phyloP scores from a whole-genome alignment of 805 yeast genomes.

The Candida sakaeoensis region DNA sequence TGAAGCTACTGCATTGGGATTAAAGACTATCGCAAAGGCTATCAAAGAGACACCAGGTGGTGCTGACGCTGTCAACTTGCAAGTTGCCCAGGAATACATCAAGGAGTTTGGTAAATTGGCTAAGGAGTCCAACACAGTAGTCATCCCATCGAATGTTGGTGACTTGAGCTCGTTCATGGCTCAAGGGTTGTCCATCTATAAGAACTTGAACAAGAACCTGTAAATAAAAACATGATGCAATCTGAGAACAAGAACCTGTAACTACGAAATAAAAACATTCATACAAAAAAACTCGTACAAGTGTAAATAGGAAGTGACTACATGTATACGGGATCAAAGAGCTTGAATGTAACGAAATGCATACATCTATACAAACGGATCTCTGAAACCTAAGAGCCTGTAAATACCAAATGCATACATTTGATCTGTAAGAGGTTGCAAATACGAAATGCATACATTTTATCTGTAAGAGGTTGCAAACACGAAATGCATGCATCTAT shows the following conservation, averaged over 20 bases:
- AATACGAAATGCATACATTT: no score
- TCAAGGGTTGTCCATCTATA: conserved; percentile 69
- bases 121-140: conserved; percentile 73
- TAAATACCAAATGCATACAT: no score
- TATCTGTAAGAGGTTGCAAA: no score
- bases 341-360: no score
- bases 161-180: conserved; percentile 74
- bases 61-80: conserved; percentile 69
- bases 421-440: no score
- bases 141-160: conserved; percentile 72
- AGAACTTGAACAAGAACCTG: conserved; percentile 36
- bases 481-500: no score
- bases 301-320: no score
- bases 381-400: no score
- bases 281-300: no score
- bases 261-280: neutral
- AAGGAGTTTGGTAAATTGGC: conserved; percentile 80
- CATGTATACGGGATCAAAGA: no score
- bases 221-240: no score
- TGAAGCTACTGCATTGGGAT: conserved; percentile 70
- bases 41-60: conserved; percentile 69
- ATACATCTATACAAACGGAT: no score
- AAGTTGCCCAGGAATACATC: conserved; percentile 80
- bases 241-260: conserved; percentile 12
- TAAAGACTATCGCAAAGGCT: conserved; percentile 61